phyloP scores from a whole-genome alignment of 2,329 filamentous ascomycete genomes.

The Tolypocladium sp. region DNA sequence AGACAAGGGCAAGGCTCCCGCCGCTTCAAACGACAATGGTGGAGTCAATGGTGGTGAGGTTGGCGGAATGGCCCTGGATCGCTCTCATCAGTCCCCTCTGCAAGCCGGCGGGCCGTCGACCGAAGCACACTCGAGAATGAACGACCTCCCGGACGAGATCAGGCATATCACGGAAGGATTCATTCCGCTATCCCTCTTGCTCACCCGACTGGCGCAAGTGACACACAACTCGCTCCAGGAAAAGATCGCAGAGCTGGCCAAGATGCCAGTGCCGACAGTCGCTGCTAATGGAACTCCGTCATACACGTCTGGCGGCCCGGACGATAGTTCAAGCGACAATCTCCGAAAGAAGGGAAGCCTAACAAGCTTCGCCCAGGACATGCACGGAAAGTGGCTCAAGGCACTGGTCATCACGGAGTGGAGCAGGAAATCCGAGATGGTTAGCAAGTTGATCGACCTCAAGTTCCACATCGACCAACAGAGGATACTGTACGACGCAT shows the following conservation, averaged over 20 bases:
- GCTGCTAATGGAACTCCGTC: constrained; percentile 41
- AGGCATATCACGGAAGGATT: constrained; percentile 68
- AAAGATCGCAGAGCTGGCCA: constrained; percentile 59
- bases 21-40: constrained; percentile 5
- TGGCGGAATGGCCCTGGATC: constrained; percentile 7
- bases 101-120: constrained; percentile 4
- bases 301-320: constrained; percentile 21
- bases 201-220: constrained; percentile 72
- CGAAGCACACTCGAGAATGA: constrained; percentile 27
- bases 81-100: constrained; percentile 1
- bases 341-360: constrained; percentile 66
- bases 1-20: constrained; percentile 22
- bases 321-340: constrained; percentile 56
- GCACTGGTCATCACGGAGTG: constrained; percentile 84
- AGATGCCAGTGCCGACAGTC: constrained; percentile 48
- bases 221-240: constrained; percentile 72
- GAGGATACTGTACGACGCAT: constrained; percentile 48
- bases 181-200: constrained; percentile 63
- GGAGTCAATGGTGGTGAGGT: constrained; percentile 17
- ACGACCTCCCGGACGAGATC: constrained; percentile 52
- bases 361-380: constrained; percentile 68
- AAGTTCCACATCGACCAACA: constrained; percentile 63
- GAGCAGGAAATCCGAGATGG: constrained; percentile 69
- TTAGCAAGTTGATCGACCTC: constrained; percentile 83
- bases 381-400: constrained; percentile 87